These are phyloP conservation scores for Leccinum proliferum DNA, from an alignment of 1,284 basidiomycete genomes.

Conservation along the genomic window DNA sequence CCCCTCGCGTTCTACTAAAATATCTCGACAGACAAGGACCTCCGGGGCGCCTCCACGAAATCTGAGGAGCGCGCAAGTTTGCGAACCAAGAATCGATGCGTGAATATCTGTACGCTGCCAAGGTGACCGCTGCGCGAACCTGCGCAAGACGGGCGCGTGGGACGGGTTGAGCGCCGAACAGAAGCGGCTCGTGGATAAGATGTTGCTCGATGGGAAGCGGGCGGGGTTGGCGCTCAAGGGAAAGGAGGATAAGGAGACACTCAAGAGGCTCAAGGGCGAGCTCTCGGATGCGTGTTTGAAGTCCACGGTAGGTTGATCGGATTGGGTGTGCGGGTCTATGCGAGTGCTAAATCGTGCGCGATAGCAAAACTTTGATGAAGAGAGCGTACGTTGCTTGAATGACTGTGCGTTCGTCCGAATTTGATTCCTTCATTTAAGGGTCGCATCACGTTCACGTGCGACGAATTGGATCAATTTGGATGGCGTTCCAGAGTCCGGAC, in stretches of 20 bases:
- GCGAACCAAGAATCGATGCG: constrained; percentile 71
- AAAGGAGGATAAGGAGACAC: constrained; percentile 46
- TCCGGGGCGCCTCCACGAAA: constrained; percentile 71
- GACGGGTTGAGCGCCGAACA: constrained; percentile 60
- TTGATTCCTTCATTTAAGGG: constrained; percentile 35
- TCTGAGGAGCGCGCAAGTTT: constrained; percentile 64
- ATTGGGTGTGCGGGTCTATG: background rate
- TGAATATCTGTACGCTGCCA: constrained; percentile 60
- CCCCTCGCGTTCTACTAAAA: constrained; percentile 65
- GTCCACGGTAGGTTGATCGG: constrained; percentile 53
- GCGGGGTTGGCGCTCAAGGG: constrained; percentile 68
- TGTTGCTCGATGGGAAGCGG: constrained; percentile 71
- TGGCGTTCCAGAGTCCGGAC: constrained; percentile 48
- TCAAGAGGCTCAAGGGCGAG: constrained; percentile 61
- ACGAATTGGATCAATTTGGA: constrained; percentile 44
- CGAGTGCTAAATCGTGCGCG: background rate
- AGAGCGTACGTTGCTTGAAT: constrained; percentile 46
- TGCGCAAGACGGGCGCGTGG: constrained; percentile 51
- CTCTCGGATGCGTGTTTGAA: constrained; percentile 66
- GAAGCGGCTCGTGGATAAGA: constrained; percentile 67
- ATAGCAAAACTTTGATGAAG: constrained; percentile 66
- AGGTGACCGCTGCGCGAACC: constrained; percentile 61
- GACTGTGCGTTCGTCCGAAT: background rate
- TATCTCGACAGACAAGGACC: constrained; percentile 62
- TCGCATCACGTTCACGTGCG: constrained; percentile 55